Evolutionary conservation across 352 stramenopile species (phyloP).

Genomic region (Pseudoperonospora humuli): DNA sequence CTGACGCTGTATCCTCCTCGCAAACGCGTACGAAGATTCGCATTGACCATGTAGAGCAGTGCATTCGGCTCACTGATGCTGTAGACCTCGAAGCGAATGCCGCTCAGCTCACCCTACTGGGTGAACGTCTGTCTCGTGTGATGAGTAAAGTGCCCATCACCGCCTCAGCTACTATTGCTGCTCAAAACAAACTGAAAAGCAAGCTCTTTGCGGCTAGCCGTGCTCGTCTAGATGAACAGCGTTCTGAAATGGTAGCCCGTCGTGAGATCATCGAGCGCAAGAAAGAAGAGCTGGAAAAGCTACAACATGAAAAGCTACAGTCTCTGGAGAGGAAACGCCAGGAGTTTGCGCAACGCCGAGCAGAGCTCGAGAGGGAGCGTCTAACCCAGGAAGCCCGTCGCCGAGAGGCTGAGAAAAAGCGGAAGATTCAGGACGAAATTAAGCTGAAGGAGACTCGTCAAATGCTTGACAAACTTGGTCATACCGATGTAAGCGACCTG

Average conservation of each 20-base stretch:
- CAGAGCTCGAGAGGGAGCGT: conserved; percentile 74
- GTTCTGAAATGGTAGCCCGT: conserved; percentile 82
- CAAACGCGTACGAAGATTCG: conserved; percentile 66
- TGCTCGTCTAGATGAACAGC: conserved; percentile 55
- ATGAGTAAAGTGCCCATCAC: conserved; percentile 42
- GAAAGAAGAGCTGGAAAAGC: conserved; percentile 94
- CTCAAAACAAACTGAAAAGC: conserved; percentile 23
- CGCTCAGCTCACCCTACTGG: conserved; percentile 61
- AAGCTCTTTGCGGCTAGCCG: conserved; percentile 77
- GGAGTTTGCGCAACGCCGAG: conserved; percentile 58
- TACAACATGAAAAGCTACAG: conserved; percentile 89
- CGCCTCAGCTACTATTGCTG: conserved; percentile 11
- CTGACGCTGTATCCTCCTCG: conserved; percentile 32
- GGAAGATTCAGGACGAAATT: conserved; percentile 94
- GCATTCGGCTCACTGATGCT: conserved; percentile 76
- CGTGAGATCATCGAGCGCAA: conserved; percentile 94
- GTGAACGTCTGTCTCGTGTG: conserved; percentile 53
- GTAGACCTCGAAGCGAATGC: conserved; percentile 75
- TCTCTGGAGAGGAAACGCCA: conserved; percentile 77
- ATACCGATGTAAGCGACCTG: conserved; percentile 56
- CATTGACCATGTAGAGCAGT: conserved; percentile 80
- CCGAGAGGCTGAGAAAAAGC: conserved; percentile 91
- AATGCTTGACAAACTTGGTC: conserved; percentile 73
- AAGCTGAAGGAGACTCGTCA: conserved; percentile 87
- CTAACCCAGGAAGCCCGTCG: conserved; percentile 68